phyloP scores from a whole-genome alignment of 2,329 filamentous ascomycete species.

The Dryadomyces quercus-mongolicae region DNA sequence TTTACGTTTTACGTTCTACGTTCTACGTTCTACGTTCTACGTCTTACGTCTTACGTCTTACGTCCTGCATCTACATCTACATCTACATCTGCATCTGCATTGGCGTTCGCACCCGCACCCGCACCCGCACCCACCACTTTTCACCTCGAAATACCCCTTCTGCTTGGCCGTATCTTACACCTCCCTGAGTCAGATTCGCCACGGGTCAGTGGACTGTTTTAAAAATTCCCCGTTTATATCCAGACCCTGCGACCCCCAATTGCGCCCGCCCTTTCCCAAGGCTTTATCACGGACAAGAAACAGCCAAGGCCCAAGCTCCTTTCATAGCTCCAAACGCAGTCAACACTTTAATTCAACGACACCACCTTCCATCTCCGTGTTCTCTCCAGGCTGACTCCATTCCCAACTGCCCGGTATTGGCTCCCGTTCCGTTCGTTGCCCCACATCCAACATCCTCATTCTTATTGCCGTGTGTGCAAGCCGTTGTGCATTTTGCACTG shows the following conservation, averaged over 20 bases:
- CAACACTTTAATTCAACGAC: conserved; percentile 1
- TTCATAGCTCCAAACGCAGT: background rate
- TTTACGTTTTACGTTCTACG: background rate
- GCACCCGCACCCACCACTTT: background rate
- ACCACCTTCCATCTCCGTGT: background rate
- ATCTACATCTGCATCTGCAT: background rate
- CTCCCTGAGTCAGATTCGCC: background rate
- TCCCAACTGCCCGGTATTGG: background rate
- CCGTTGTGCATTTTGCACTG: background rate
- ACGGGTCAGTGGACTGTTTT: background rate
- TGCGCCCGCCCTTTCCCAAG: background rate
- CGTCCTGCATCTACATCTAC: background rate
- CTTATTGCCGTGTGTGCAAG: background rate
- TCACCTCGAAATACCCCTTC: background rate
- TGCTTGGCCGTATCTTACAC: background rate
- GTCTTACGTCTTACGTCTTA: background rate
- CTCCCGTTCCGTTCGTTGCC: background rate
- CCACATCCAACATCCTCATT: conserved; percentile 1
- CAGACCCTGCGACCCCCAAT: background rate
- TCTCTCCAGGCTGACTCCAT: background rate
- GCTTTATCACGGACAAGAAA: conserved; percentile 6
- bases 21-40: background rate
- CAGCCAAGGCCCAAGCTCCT: background rate
- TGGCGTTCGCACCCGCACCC: too few relatives aligned
- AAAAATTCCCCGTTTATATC: conserved; percentile 2